Evolutionary conservation across 1,139 yeast species (phyloP), one percentile per base, ranked within the genome.

Genomic region (Magnusiomyces magnusii): DNA sequence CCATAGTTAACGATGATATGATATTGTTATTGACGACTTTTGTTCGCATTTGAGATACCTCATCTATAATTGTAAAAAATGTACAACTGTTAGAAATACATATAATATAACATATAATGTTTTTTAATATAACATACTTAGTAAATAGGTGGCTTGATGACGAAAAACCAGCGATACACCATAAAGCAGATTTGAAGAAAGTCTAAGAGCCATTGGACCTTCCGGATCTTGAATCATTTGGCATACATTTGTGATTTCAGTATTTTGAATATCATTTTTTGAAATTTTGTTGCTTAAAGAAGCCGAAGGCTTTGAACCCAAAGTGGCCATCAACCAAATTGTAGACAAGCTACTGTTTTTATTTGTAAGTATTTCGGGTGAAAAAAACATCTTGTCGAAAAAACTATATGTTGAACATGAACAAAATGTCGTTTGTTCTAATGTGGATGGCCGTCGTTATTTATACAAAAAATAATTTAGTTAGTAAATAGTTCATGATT

Each of bases 311-410:
- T 53, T 59, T 17, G 53, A 24, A 13, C 60, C 60, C 3, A 59
- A 58, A 21, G 59, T 57, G 19, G 61, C 58, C 58, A 59, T 59
- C 19, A 57, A 51, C 61, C 61, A 59, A 15, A 57, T 56, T 2
- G 57, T 57, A 17, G 61, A 54, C n/a, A 59, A 55, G n/a, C 61
- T 58, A 15, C 58, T 57, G 28, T 49, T 55, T 27, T 47, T 42
- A 24, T 51, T 53, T 10, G 60, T 57, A 2, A 59, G 56, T n/a
- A 55, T 23, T 15, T 59, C 61, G 1, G 58, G 13, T 2, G 61
- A 59, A 34, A 54, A 59, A 47, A 59, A 59, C 61, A 59, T 59
- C n/a, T n/a, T n/a, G n/a, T n/a, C n/a, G n/a, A n/a, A n/a, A n/a
- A n/a, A n/a, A n/a, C n/a, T n/a, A n/a, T n/a, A n/a, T n/a, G n/a